Conservation (phyloP, 2,329 filamentous ascomycete genomes). For the Ophiosphaerella narmari region DNA sequence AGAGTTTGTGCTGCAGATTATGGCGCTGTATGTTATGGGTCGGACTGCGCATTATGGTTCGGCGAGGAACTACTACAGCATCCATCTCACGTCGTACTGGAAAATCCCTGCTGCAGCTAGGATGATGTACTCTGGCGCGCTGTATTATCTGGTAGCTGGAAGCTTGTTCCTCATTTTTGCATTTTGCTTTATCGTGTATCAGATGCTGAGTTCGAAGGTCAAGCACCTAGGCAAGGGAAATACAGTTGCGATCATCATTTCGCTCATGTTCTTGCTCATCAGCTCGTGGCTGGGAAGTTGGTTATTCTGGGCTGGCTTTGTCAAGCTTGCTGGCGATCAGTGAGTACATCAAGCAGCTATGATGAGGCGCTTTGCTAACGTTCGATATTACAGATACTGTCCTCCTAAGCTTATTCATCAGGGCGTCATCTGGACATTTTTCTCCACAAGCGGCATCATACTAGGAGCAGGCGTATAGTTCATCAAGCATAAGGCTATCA, state of each 20-base stretch:
- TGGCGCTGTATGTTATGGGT: slow-evolving; percentile 13
- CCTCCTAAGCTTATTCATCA: not conserved
- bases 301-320: not conserved
- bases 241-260: not conserved
- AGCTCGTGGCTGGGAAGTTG: slow-evolving; percentile 4
- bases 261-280: slow-evolving; percentile 1
- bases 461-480: not conserved
- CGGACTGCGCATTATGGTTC: slow-evolving; percentile 12
- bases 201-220: slow-evolving; percentile 1
- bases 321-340: not conserved
- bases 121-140: slow-evolving; percentile 10
- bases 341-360: not conserved
- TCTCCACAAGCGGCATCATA: not conserved
- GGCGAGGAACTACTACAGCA: slow-evolving; percentile 4
- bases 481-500: no score
- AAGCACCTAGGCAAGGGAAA: slow-evolving; percentile 4
- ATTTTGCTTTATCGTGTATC: slow-evolving; percentile 5
- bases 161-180: slow-evolving; percentile 9
- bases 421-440: not conserved
- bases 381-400: not conserved
- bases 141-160: slow-evolving; percentile 9
- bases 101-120: slow-evolving; percentile 1
- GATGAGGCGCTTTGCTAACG: not conserved
- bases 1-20: slow-evolving; percentile 14
- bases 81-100: slow-evolving; percentile 2